Conservation (phyloP, 176 grass and related monocot species). For the Raddia guianensis region DNA sequence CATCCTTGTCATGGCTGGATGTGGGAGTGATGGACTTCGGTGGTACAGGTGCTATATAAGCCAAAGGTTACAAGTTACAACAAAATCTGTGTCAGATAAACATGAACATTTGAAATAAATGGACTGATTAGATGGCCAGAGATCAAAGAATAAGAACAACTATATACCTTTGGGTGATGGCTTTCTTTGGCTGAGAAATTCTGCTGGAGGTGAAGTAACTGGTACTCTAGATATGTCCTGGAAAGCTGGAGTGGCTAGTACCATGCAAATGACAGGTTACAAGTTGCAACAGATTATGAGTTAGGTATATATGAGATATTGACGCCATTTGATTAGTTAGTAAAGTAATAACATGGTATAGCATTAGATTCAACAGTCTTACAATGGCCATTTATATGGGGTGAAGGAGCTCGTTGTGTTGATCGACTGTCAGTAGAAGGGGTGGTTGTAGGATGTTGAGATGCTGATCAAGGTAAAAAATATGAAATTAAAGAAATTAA, state of each 20-base stretch:
- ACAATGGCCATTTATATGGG: conserved; percentile 22
- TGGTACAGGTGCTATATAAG: conserved; percentile 33
- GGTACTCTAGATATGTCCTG: conserved; percentile 34
- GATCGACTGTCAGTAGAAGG: conserved; percentile 19
- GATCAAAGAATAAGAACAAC: background rate
- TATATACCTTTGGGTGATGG: conserved; percentile 38
- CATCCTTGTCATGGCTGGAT: conserved; percentile 28
- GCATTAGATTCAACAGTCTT: conserved; percentile 33
- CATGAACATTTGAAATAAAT: background rate
- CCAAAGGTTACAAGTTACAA: conserved; percentile 13
- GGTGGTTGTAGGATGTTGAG: conserved; percentile 22
- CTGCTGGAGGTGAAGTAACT: conserved; percentile 40
- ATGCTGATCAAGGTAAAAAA: conserved; percentile 30
- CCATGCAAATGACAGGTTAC: conserved; percentile 29
- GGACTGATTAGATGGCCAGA: conserved; percentile 4
- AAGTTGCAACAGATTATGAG: conserved; percentile 36
- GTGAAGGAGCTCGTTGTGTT: conserved; percentile 23
- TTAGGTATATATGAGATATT: conserved; percentile 35
- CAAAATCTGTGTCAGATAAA: conserved; percentile 31
- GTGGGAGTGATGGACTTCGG: conserved; percentile 29
- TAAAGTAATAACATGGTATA: conserved; percentile 27
- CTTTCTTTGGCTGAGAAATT: conserved; percentile 28
- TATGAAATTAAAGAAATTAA: conserved; percentile 14
- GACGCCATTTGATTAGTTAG: conserved; percentile 25
- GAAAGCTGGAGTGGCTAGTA: conserved; percentile 33